These are phyloP conservation scores for Nicotiana otophora DNA, from an alignment of 257 asterid genomes.

Conservation along the genomic window DNA sequence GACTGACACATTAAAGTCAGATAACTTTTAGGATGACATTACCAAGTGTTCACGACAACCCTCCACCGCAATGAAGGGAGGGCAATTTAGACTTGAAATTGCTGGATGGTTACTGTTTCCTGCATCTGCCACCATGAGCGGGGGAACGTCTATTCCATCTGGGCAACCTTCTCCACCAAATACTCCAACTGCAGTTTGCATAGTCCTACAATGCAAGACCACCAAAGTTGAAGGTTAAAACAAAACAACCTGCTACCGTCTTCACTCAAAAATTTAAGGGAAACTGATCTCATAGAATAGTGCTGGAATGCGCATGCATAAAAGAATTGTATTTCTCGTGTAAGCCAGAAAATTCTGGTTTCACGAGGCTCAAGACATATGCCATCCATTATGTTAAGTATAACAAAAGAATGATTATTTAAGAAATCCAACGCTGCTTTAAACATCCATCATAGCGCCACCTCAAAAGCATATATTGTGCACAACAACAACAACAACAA, in stretches of 20 bases:
- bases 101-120: constrained; percentile 66
- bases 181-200: constrained; percentile 96
- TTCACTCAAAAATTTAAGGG: not conserved
- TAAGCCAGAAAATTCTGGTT: not conserved
- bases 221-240: not conserved
- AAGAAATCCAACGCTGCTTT: not conserved
- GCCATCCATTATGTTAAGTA: not conserved
- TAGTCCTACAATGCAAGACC: constrained; percentile 58
- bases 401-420: not conserved
- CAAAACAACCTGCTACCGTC: not conserved
- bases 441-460: not conserved
- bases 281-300: not conserved
- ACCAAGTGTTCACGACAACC: constrained; percentile 94
- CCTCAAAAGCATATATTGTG: not conserved
- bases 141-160: constrained; percentile 54
- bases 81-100: constrained; percentile 74
- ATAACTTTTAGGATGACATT: constrained; percentile 6
- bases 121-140: constrained; percentile 61
- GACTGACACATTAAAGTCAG: not conserved
- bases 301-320: not conserved
- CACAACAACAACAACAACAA: not conserved
- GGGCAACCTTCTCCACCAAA: constrained; percentile 71
- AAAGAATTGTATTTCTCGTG: not conserved
- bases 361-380: not conserved
- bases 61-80: constrained; percentile 75